Conservation (phyloP, 2,329 filamentous ascomycete genomes). For the Cladosporium sp. region DNA sequence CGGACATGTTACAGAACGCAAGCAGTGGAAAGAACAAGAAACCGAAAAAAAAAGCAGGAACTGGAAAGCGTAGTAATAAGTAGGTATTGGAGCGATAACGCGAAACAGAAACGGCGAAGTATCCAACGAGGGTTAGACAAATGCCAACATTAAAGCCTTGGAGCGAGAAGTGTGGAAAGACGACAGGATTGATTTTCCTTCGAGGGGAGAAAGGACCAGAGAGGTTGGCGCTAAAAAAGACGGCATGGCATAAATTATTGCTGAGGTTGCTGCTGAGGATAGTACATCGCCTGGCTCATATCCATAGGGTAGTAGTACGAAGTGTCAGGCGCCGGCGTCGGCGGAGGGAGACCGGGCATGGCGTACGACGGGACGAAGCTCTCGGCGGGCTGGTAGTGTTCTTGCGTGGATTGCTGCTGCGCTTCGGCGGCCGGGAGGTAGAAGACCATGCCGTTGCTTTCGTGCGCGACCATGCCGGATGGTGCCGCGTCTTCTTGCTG, state of each 20-base stretch:
- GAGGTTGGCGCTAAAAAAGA: neutral
- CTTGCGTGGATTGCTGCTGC: slow-evolving; percentile 26
- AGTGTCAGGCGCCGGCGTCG: slow-evolving; percentile 29
- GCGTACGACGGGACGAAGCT: slow-evolving; percentile 37
- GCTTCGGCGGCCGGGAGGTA: slow-evolving; percentile 57
- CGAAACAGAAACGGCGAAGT: neutral
- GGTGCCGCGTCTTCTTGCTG: slow-evolving; percentile 35
- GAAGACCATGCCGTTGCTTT: slow-evolving; percentile 94
- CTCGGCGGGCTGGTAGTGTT: slow-evolving; percentile 36
- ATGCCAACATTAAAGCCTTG: neutral
- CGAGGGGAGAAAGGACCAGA: neutral
- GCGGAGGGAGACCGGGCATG: slow-evolving; percentile 34
- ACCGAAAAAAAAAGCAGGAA: neutral
- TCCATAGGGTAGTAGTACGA: slow-evolving; percentile 28
- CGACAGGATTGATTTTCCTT: neutral
- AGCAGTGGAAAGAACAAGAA: neutral
- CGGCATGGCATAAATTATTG: slow-evolving; percentile 16
- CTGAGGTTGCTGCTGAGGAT: slow-evolving; percentile 23
- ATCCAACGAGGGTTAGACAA: neutral
- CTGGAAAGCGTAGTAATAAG: neutral
- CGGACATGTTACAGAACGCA: neutral
- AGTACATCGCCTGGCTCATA: slow-evolving; percentile 25
- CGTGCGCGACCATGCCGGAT: slow-evolving; percentile 69
- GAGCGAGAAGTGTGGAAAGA: neutral
- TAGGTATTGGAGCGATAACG: neutral